Conservation (phyloP, 106 monocot species). For the Allium cepa region DNA sequence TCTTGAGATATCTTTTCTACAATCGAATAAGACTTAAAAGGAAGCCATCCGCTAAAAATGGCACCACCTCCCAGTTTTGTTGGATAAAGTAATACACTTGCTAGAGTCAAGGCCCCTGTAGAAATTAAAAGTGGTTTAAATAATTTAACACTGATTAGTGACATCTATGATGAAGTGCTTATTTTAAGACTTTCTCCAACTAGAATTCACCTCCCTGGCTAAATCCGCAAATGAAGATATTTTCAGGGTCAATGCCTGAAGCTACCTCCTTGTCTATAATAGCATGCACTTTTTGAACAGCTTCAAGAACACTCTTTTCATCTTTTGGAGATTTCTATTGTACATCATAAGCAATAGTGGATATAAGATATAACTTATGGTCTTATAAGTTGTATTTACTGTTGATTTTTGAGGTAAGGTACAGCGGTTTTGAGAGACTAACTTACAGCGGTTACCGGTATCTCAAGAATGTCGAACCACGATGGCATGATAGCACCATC, state of each 20-base stretch:
- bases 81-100: slow-evolving; percentile 87
- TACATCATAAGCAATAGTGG: not conserved
- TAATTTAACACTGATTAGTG: too few species aligned
- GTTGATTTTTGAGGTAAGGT: not conserved
- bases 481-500: slow-evolving; percentile 88
- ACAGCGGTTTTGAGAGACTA: too few species aligned
- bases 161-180: too few species aligned
- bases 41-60: slow-evolving; percentile 90
- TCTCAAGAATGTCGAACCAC: slow-evolving; percentile 89
- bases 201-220: slow-evolving; percentile 69
- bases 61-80: slow-evolving; percentile 78
- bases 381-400: not conserved
- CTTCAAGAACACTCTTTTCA: slow-evolving; percentile 58
- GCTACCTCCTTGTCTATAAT: slow-evolving; percentile 75
- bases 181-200: too few species aligned
- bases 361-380: not conserved
- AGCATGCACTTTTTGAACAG: slow-evolving; percentile 70
- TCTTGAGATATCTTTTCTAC: slow-evolving; percentile 54
- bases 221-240: slow-evolving; percentile 85
- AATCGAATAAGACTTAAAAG: slow-evolving; percentile 71
- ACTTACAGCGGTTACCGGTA: slow-evolving; percentile 74
- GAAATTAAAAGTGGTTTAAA: not conserved
- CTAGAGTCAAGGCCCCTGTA: slow-evolving; percentile 81
- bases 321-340: slow-evolving; percentile 69
- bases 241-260: slow-evolving; percentile 67